Conservation (phyloP, 306 rosid species). For the Canavalia gladiata region DNA sequence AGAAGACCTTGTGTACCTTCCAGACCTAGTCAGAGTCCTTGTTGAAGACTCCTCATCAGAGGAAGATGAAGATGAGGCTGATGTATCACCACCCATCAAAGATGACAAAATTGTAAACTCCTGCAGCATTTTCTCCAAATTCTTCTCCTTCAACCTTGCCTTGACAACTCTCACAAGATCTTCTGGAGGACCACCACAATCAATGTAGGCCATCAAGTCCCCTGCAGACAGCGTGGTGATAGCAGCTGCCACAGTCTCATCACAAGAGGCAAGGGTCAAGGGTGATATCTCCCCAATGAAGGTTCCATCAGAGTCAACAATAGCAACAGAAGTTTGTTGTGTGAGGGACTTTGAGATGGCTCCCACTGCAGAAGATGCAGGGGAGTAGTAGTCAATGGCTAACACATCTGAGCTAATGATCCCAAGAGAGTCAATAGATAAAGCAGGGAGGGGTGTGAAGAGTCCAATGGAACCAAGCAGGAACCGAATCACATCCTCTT, state of each 20-base stretch:
- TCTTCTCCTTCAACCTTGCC: constrained; percentile 73
- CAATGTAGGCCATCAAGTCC: constrained; percentile 95
- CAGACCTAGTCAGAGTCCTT: constrained; percentile 51
- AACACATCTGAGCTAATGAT: constrained; percentile 67
- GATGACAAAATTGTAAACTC: constrained; percentile 62
- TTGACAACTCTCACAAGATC: constrained; percentile 73
- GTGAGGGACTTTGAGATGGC: constrained; percentile 70
- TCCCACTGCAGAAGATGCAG: constrained; percentile 72
- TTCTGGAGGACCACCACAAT: constrained; percentile 90
- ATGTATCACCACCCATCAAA: constrained; percentile 14
- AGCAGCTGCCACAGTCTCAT: constrained; percentile 81
- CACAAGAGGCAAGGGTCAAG: constrained; percentile 78
- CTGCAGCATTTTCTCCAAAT: constrained; percentile 68
- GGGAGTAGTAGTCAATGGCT: constrained; percentile 79
- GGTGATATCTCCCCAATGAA: constrained; percentile 96
- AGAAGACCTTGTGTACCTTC: constrained; percentile 68
- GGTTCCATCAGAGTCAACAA: constrained; percentile 71
- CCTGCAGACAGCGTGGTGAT: constrained; percentile 79
- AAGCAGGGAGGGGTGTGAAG: constrained; percentile 77
- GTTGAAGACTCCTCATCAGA: constrained; percentile 86
- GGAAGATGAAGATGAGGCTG: constrained; percentile 56
- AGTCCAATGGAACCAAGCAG: constrained; percentile 82
- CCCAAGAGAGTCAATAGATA: constrained; percentile 72
- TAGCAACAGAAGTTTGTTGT: constrained; percentile 84
- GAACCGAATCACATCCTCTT: constrained; percentile 85